phyloP scores from a whole-genome alignment of 2,329 filamentous ascomycete species.

The Diaporthe velutina region DNA sequence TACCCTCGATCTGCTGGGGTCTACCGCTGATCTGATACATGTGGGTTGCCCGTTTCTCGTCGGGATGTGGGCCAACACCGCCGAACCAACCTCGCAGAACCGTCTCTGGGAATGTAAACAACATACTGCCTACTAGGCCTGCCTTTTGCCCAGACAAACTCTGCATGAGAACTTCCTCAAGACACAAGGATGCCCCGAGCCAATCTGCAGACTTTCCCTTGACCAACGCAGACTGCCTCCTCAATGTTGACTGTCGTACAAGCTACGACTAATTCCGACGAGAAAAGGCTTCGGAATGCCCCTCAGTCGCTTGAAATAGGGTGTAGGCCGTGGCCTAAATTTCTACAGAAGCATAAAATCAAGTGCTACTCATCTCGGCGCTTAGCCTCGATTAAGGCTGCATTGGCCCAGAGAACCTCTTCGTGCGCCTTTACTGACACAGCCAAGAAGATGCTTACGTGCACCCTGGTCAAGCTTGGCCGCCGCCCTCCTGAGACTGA shows the following conservation, averaged over 20 bases:
- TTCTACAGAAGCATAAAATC: not conserved
- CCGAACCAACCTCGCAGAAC: constrained; percentile 4
- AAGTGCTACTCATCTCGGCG: not conserved
- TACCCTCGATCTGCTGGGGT: constrained; percentile 4
- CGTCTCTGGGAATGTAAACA: constrained; percentile 6
- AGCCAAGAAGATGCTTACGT: constrained; percentile 25
- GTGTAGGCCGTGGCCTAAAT: not conserved
- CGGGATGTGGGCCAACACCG: constrained; percentile 15
- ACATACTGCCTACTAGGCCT: not conserved
- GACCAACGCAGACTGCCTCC: not conserved
- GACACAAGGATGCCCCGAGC: not conserved
- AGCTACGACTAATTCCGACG: not conserved
- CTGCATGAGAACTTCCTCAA: not conserved
- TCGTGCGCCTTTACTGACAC: constrained; percentile 14
- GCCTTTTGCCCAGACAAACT: not conserved
- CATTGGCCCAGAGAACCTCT: not conserved
- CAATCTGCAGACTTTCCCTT: not conserved
- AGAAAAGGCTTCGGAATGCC: not conserved
- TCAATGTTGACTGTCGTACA: not conserved
- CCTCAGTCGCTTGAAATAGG: not conserved
- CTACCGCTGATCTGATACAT: constrained; percentile 20
- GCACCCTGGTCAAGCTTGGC: constrained; percentile 17
- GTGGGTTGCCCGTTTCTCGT: constrained; percentile 3
- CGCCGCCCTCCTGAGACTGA: constrained; percentile 3
- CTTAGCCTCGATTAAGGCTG: constrained; percentile 1